phyloP scores from a whole-genome alignment of 352 stramenopile genomes.

The Globisporangium barbulae region DNA sequence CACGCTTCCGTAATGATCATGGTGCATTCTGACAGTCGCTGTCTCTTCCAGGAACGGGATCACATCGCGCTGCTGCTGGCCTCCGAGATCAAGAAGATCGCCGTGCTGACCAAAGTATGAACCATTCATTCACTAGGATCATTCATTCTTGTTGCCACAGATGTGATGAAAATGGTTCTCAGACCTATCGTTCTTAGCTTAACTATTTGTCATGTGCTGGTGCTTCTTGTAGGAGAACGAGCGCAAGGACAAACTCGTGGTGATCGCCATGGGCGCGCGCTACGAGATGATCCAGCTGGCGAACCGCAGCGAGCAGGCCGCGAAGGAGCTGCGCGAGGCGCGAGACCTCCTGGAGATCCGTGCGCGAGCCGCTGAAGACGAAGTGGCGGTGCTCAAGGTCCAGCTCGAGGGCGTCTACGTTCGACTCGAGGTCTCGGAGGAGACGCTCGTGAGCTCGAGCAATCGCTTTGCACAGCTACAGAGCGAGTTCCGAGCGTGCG shows the following conservation, averaged over 20 bases:
- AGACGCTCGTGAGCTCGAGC: slow-evolving; percentile 21
- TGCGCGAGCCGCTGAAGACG: slow-evolving; percentile 33
- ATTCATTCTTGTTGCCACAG: background rate
- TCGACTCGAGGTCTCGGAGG: slow-evolving; percentile 38
- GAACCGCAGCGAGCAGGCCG: slow-evolving; percentile 39
- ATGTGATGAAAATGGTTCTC: background rate
- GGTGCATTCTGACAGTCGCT: background rate
- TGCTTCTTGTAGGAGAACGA: slow-evolving; percentile 38
- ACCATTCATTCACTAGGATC: background rate
- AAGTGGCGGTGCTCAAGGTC: slow-evolving; percentile 29
- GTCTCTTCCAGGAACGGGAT: slow-evolving; percentile 42
- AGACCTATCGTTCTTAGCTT: background rate
- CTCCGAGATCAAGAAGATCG: slow-evolving; percentile 77
- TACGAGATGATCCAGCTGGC: slow-evolving; percentile 62
- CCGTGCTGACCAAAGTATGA: slow-evolving; percentile 53
- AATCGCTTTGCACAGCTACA: slow-evolving; percentile 27
- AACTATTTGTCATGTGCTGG: background rate
- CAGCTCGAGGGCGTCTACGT: slow-evolving; percentile 49
- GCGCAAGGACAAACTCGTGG: slow-evolving; percentile 70
- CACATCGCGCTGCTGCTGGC: slow-evolving; percentile 43
- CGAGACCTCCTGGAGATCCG: slow-evolving; percentile 20
- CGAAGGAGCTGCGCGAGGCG: slow-evolving; percentile 31
- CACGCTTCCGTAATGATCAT: background rate
- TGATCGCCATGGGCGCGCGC: slow-evolving; percentile 71
- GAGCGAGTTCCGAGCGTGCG: slow-evolving; percentile 25